A percentile compares a stretch with the other conserved stretches of the same genome.
phyloP scores from a whole-genome alignment of 2,329 filamentous ascomycete genomes.

The Colletotrichum neosansevieriae region DNA sequence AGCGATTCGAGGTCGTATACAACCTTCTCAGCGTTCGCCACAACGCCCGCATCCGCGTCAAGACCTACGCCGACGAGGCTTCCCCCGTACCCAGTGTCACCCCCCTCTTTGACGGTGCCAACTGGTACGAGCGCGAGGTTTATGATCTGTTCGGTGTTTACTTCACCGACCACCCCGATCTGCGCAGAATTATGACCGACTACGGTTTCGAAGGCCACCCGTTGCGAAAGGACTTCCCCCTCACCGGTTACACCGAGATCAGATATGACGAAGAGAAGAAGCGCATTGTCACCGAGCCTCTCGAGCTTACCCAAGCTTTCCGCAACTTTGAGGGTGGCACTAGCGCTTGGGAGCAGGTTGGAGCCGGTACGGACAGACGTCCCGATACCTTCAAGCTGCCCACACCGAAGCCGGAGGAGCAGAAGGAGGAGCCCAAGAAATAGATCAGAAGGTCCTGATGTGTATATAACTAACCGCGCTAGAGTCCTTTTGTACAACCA shows the following conservation, averaged over 20 bases:
- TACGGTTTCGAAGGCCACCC: constrained; percentile 99
- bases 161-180: constrained; percentile 93
- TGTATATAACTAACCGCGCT: constrained; percentile 43
- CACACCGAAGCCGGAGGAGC: constrained; percentile 93
- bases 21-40: constrained; percentile 95
- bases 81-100: constrained; percentile 92
- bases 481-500: constrained; percentile 41
- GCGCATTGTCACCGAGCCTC: constrained; percentile 95
- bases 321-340: constrained; percentile 96
- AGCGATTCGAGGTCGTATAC: constrained; percentile 98
- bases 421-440: constrained; percentile 93
- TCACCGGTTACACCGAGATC: constrained; percentile 98
- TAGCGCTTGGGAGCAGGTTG: constrained; percentile 76
- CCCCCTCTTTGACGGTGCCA: constrained; percentile 89
- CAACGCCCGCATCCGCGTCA: constrained; percentile 96
- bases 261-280: constrained; percentile 99
- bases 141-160: constrained; percentile 99
- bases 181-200: constrained; percentile 98
- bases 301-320: constrained; percentile 98
- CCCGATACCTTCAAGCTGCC: constrained; percentile 94
- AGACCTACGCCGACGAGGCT: constrained; percentile 98
- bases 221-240: constrained; percentile 95
- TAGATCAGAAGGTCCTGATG: constrained; percentile 57
- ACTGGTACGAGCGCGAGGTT: constrained; percentile 98
- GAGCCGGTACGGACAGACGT: constrained; percentile 78